phyloP scores from a whole-genome alignment of 202 grass and related monocot genomes.

The Setaria viridis region DNA sequence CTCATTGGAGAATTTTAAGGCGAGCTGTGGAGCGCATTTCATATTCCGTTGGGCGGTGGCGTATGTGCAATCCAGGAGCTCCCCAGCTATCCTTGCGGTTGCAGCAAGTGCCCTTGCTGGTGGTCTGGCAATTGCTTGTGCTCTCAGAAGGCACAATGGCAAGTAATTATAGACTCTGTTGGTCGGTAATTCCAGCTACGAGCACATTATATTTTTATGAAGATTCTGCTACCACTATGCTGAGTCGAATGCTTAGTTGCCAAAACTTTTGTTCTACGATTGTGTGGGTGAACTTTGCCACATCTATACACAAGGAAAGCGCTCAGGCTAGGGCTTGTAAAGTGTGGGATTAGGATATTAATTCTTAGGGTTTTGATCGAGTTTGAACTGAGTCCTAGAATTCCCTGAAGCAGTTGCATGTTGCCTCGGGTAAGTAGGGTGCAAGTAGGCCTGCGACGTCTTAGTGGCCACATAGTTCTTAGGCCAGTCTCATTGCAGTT shows the following conservation, averaged over 20 bases:
- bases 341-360: neutral
- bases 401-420: neutral
- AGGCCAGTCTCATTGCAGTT: too few relatives aligned
- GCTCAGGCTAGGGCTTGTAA: neutral
- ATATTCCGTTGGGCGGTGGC: slow-evolving; percentile 50
- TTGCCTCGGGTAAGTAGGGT: neutral
- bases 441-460: neutral
- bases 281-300: neutral
- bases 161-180: neutral
- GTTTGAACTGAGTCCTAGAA: neutral
- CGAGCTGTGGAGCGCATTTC: slow-evolving; percentile 60
- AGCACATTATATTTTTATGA: neutral
- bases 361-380: neutral
- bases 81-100: slow-evolving; percentile 47
- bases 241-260: slow-evolving; percentile 1
- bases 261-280: neutral
- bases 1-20: slow-evolving; percentile 63
- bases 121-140: slow-evolving; percentile 51
- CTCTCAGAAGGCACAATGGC: slow-evolving; percentile 42
- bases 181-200: neutral
- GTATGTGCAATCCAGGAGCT: slow-evolving; percentile 48
- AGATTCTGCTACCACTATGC: neutral
- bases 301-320: neutral
- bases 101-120: slow-evolving; percentile 52
- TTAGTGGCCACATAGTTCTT: neutral